Evolutionary conservation across 208 protist species (phyloP).

Genomic region (Phytomonas sp.): DNA sequence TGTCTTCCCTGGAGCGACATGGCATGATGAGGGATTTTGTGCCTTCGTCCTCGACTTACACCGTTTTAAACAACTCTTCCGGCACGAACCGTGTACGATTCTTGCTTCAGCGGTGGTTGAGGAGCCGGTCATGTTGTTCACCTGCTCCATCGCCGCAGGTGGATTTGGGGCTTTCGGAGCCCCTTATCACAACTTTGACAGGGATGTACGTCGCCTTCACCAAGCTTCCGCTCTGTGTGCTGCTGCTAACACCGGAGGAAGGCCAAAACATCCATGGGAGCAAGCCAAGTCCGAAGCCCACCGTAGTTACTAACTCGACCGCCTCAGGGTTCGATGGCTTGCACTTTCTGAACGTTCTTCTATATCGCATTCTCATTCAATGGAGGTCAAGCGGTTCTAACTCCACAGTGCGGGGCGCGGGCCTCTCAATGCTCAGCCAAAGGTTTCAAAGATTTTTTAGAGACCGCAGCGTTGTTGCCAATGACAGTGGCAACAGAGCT

Average conservation of each 20-base stretch:
- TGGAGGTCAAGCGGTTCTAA: neutral
- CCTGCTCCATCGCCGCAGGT: neutral
- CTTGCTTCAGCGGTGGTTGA: neutral
- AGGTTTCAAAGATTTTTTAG: neutral
- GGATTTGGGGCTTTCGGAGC: neutral
- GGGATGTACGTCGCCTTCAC: neutral
- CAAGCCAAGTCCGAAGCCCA: neutral
- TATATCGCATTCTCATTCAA: constrained; percentile 1
- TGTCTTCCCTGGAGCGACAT: constrained; percentile 3
- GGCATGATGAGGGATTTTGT: neutral
- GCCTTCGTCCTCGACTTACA: neutral
- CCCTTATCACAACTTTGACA: neutral
- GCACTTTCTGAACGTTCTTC: neutral
- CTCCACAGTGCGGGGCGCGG: neutral
- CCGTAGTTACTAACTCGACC: neutral
- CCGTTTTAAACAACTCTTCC: neutral
- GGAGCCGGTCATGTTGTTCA: neutral
- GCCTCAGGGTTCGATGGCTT: neutral
- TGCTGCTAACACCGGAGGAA: neutral
- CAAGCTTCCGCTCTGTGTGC: neutral
- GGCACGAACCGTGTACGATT: neutral
- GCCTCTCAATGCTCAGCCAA: neutral
- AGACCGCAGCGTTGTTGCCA: neutral
- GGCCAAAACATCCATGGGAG: neutral
- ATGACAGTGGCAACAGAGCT: neutral